Conservation (phyloP, 768 basidiomycete genomes). For the Boletus sp. region DNA sequence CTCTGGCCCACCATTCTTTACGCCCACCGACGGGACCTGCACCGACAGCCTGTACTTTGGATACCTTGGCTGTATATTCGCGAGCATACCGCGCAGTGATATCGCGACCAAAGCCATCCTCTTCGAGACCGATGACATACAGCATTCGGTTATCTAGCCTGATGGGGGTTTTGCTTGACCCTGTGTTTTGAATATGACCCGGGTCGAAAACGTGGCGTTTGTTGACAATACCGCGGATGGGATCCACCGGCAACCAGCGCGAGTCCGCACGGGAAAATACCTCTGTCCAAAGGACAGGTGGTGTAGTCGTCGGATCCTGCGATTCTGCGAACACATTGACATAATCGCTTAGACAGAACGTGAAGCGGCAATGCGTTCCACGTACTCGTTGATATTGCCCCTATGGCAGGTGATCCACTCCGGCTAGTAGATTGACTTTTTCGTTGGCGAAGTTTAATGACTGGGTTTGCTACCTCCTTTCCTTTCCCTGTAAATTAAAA, state of each 20-base stretch:
- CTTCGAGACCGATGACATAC: slow-evolving; percentile 93
- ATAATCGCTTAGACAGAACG: slow-evolving; percentile 22
- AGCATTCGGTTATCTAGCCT: slow-evolving; percentile 77
- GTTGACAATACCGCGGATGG: slow-evolving; percentile 76
- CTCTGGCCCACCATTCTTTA: slow-evolving; percentile 82
- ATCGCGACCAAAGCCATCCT: slow-evolving; percentile 90
- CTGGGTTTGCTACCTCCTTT: slow-evolving; percentile 54
- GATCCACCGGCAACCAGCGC: slow-evolving; percentile 93
- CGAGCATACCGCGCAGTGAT: slow-evolving; percentile 88
- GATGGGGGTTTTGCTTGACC: slow-evolving; percentile 12
- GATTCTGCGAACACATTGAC: slow-evolving; percentile 25
- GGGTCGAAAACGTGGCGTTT: slow-evolving; percentile 83
- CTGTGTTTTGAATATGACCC: slow-evolving; percentile 31
- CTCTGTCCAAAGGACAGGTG: slow-evolving; percentile 96
- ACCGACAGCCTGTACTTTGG: slow-evolving; percentile 71
- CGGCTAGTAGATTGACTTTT: slow-evolving; percentile 49
- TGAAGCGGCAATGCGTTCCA: slow-evolving; percentile 6
- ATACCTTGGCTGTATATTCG: slow-evolving; percentile 75
- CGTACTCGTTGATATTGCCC: slow-evolving; percentile 21
- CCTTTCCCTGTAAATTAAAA: slow-evolving; percentile 44
- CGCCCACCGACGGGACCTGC: slow-evolving; percentile 50
- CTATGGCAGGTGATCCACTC: slow-evolving; percentile 30
- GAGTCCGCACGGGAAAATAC: slow-evolving; percentile 91
- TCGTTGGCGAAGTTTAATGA: slow-evolving; percentile 57
- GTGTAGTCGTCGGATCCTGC: slow-evolving; percentile 55